Percentiles rank a stretch among this genome's conserved stretches.
These are phyloP conservation scores for Pythium plurisporium DNA, from an alignment of 352 stramenopile species.

Conservation along the genomic window DNA sequence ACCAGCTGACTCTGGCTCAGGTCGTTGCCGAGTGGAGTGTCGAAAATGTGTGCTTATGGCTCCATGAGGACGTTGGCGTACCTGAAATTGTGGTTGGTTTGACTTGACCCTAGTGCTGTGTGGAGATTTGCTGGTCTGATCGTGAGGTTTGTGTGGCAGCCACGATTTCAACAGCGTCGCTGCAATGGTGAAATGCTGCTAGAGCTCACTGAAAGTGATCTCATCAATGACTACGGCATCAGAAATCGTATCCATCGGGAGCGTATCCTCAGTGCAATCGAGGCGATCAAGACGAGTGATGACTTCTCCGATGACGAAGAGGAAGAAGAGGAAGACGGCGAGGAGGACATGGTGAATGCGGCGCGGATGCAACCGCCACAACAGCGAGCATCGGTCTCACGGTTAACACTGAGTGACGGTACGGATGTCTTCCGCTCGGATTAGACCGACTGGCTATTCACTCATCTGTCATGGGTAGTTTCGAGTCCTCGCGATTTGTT, in stretches of 20 bases:
- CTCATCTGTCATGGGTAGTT: not conserved
- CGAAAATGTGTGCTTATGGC: slow-evolving; percentile 79
- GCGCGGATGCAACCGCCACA: slow-evolving; percentile 14
- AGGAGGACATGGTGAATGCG: slow-evolving; percentile 16
- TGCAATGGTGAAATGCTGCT: slow-evolving; percentile 71
- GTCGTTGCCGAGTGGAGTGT: slow-evolving; percentile 76
- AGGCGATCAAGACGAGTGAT: slow-evolving; percentile 70
- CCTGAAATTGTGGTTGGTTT: slow-evolving; percentile 58
- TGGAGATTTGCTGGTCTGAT: not conserved
- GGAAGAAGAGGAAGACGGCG: slow-evolving; percentile 39
- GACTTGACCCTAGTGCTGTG: not conserved
- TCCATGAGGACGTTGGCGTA: slow-evolving; percentile 71
- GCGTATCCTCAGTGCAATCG: slow-evolving; percentile 68
- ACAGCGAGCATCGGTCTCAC: slow-evolving; percentile 14
- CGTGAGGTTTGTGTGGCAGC: slow-evolving; percentile 22
- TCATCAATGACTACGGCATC: slow-evolving; percentile 76
- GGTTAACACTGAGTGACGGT: slow-evolving; percentile 23
- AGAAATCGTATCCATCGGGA: slow-evolving; percentile 61
- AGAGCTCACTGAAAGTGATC: slow-evolving; percentile 63
- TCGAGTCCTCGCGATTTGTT: slow-evolving; percentile 40
- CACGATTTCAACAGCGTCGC: slow-evolving; percentile 57
- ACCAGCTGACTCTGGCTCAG: slow-evolving; percentile 62
- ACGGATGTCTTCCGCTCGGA: not conserved
- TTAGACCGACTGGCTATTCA: not conserved
- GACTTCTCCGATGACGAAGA: slow-evolving; percentile 62